phyloP scores from a whole-genome alignment of 2,329 filamentous ascomycete genomes.

The Aspergillus fumigatiaffinis region DNA sequence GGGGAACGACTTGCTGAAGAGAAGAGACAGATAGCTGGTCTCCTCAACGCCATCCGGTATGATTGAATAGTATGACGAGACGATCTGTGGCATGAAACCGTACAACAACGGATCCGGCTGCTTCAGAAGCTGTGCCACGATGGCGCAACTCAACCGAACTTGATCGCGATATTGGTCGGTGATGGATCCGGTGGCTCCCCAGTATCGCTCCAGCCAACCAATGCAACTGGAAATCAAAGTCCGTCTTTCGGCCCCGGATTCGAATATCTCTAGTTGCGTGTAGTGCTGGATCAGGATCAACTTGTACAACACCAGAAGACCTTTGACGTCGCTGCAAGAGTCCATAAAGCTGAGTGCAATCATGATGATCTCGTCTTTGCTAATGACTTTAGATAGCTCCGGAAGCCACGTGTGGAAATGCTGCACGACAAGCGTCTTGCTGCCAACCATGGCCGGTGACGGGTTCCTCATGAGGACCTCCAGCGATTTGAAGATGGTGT shows the following conservation, averaged over 20 bases:
- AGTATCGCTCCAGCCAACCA: constrained; percentile 88
- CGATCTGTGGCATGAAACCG: constrained; percentile 84
- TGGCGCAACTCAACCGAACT: constrained; percentile 86
- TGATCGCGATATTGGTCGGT: constrained; percentile 89
- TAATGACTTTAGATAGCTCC: constrained; percentile 73
- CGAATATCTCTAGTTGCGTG: constrained; percentile 75
- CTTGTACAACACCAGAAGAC: constrained; percentile 88
- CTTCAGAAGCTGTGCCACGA: constrained; percentile 79
- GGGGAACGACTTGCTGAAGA: constrained; percentile 87
- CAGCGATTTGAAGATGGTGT: constrained; percentile 82
- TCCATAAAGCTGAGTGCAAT: constrained; percentile 93
- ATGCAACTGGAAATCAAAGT: constrained; percentile 77
- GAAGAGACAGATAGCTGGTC: constrained; percentile 67
- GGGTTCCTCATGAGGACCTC: constrained; percentile 86
- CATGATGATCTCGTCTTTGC: constrained; percentile 79
- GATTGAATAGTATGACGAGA: constrained; percentile 82
- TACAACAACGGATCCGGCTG: constrained; percentile 76
- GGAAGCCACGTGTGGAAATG: constrained; percentile 98
- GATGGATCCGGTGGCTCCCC: constrained; percentile 70
- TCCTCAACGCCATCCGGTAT: constrained; percentile 59
- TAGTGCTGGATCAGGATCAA: constrained; percentile 91
- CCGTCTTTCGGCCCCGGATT: constrained; percentile 68
- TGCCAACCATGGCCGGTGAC: constrained; percentile 82
- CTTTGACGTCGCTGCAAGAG: constrained; percentile 79
- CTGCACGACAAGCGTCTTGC: constrained; percentile 90